Conservation (phyloP, 1,284 basidiomycete species). For the Rhodotorula mucilaginosa region DNA sequence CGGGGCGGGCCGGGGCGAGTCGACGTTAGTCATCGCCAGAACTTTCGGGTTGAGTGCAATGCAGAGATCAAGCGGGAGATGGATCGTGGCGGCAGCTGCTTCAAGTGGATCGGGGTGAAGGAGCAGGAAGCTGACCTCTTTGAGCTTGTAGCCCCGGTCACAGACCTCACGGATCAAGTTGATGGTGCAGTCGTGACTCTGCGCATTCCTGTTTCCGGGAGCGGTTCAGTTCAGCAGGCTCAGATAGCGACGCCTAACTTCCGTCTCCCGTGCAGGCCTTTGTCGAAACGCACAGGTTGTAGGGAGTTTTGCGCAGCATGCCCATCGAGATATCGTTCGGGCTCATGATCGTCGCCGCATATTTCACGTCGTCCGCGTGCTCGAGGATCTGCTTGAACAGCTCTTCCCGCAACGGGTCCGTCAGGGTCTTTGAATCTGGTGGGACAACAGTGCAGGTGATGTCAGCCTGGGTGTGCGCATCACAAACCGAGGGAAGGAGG, state of each 20-base stretch:
- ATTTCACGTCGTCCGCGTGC: conserved; percentile 60
- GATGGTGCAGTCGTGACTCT: conserved; percentile 88
- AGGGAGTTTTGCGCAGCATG: conserved; percentile 80
- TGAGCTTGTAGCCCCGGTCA: conserved; percentile 73
- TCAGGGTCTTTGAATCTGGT: conserved; percentile 86
- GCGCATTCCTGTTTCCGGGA: conserved; percentile 61
- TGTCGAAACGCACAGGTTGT: conserved; percentile 63
- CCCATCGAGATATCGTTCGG: conserved; percentile 87
- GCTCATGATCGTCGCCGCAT: conserved; percentile 81
- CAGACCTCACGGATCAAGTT: conserved; percentile 80
- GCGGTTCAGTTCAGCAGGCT: background rate
- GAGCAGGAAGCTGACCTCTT: conserved; percentile 59
- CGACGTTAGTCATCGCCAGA: background rate
- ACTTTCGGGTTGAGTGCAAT: no score
- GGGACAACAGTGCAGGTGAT: background rate
- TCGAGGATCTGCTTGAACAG: conserved; percentile 47
- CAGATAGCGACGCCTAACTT: background rate
- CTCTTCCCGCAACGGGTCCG: conserved; percentile 54
- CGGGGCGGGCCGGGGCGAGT: background rate
- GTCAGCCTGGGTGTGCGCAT: conserved; percentile 5
- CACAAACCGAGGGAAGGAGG: background rate
- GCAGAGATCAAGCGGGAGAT: no score
- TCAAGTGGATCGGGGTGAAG: no score
- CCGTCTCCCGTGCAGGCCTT: background rate
- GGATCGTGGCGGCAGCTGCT: no score